A percentile compares a stretch with the other conserved stretches of the same genome.
Conservation (phyloP, 257 asterid genomes). For the Jasminum sambac region DNA sequence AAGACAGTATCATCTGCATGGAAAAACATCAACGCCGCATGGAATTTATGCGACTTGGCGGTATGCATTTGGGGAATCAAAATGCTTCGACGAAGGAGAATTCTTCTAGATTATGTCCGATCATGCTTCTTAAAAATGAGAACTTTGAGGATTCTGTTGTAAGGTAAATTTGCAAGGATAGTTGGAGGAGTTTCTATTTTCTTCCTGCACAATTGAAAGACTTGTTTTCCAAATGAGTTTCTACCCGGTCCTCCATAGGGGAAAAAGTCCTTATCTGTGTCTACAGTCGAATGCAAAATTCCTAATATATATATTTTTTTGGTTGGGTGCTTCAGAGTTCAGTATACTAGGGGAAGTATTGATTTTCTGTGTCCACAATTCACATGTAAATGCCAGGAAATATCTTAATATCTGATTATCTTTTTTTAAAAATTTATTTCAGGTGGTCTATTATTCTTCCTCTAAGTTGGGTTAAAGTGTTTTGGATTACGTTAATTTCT, state of each 20-base stretch:
- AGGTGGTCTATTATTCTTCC: conserved; percentile 88
- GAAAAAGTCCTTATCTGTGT: not conserved
- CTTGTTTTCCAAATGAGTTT: not conserved
- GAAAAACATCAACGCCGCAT: conserved; percentile 56
- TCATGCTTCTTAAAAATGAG: conserved; percentile 60
- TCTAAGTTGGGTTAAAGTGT: conserved; percentile 74
- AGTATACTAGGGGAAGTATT: conserved; percentile 4
- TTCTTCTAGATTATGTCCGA: conserved; percentile 58
- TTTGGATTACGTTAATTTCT: conserved; percentile 63
- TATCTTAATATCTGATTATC: conserved; percentile 14
- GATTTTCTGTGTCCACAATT: conserved; percentile 7
- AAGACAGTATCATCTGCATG: conserved; percentile 63
- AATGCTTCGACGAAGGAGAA: conserved; percentile 38
- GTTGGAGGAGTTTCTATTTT: conserved; percentile 4
- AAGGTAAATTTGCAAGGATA: conserved; percentile 41
- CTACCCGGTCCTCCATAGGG: not conserved
- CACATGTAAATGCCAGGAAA: conserved; percentile 3
- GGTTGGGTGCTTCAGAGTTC: not conserved
- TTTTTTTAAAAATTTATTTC: conserved; percentile 34
- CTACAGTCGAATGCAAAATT: conserved; percentile 1
- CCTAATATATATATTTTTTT: not conserved
- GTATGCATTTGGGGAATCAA: conserved; percentile 36
- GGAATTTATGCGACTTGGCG: conserved; percentile 48
- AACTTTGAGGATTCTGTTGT: conserved; percentile 38
- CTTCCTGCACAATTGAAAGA: not conserved